Conservation (phyloP, 768 basidiomycete species). For the Filobasidium wieringae region DNA sequence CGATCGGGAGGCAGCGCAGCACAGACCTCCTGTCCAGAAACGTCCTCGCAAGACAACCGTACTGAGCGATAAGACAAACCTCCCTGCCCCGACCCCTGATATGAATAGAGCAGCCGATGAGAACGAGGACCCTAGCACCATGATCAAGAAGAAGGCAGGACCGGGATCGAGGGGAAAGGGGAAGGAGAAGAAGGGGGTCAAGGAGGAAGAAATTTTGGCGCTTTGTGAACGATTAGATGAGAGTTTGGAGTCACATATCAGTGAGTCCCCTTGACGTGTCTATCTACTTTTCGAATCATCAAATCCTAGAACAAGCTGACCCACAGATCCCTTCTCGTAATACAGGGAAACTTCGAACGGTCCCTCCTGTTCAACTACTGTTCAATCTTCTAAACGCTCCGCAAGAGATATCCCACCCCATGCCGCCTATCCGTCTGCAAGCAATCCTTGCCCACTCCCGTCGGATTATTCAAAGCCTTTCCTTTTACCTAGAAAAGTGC, state of each 20-base stretch:
- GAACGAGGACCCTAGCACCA: no score
- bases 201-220: background rate
- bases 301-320: background rate
- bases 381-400: background rate
- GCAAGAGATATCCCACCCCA: background rate
- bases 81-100: background rate
- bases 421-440: background rate
- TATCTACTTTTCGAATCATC: no score
- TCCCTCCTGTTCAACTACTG: background rate
- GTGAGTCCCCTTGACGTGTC: background rate
- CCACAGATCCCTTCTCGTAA: background rate
- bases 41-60: background rate
- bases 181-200: background rate
- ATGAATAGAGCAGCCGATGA: background rate
- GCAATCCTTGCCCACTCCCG: background rate
- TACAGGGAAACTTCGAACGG: background rate
- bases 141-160: background rate
- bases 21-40: background rate
- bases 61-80: background rate
- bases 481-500: background rate
- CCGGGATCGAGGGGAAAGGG: background rate
- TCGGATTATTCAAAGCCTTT: background rate
- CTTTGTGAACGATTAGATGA: background rate
- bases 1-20: background rate
- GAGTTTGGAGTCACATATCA: background rate